Base-by-base conservation (phyloP, 2,329 filamentous ascomycete species). In the Xylaria sp. region DNA sequence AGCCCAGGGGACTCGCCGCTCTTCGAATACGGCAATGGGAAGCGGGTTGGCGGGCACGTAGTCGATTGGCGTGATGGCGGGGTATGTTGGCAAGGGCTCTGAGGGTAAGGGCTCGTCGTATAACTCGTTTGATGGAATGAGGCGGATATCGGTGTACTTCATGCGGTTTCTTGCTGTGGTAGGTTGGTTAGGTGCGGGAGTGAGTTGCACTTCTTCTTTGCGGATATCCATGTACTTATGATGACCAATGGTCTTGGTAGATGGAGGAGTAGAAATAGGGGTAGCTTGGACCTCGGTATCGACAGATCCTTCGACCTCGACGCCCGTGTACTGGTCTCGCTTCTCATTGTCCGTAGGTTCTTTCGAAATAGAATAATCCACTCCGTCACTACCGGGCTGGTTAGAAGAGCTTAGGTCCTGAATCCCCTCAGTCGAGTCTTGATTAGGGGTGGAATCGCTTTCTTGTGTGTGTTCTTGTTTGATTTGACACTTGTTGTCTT, bases 21-120 rank as follows among this genome's bases (percentile, higher is more conserved):
- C 71, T 35, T 74, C 71, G 60, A 78, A 78, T 5, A 71, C 68
- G 6, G 77, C 77, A 23, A 77, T 70, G 25, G 72, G 71, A 1
- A 3, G 6, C 13, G 68, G 60, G 0, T 50, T 9, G 16, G 63
- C n/a, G 1, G 75, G 74, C 13, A 27, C 47, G 68, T 76, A 78
- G 60, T 76, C 72, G 55, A 77, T 76, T 35, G 76, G 75, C 2
- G 63, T n/a, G 57, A 76, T 75, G 42, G 44, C 12, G 4, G 73
- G 71, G 63, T 66, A 69, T 1, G 3, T 29, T 21, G 60, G 53
- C 48, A 23, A 47, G 3, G 48, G 48, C 48, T 27, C 54, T 1
- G 42, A 42, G 18, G 32, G 18, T 0, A 42, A 12, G 2, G 2
- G 63, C 48, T 66, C 23, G 8, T 27, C 4, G 58, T 70, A 61